Base-by-base conservation (phyloP, 257 asterid species). In the Handroanthus guayacan region DNA sequence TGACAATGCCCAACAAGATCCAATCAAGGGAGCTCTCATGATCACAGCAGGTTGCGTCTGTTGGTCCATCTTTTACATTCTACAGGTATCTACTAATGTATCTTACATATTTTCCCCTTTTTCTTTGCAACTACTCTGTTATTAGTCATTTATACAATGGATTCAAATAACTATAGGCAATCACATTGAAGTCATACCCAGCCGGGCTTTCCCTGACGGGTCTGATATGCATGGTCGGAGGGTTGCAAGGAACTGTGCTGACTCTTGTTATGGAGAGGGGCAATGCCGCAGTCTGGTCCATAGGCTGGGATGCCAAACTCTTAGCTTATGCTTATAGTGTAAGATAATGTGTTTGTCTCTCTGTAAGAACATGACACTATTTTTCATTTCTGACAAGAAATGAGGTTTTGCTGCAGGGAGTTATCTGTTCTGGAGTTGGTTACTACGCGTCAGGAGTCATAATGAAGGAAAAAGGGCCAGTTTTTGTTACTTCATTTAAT, bases 11-110 rank as follows among this genome's bases (percentile, higher is more conserved):
- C 77, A 75, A 1, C 89, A 87, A 52, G 64, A 88, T 76, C 87
- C 84, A 14, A 31, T 85, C 71, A 87, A 65, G 73, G 98, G 97
- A 3, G 84, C 89, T 12, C 69, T 88, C 62, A 82, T 91, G 96
- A 82, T 89, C 62, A 48, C 80, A 6, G 84, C 85, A 1, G 96
- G 89, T 51, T 91, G 94, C 79, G 54, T 83, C 62, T 89, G 93
- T 48, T 89, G 95, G 91, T 83, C 97, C 14, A 4, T 81, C 17
- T 92, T 92, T 67, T 88, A 82, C 85, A 85, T 79, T 44, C 85
- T 92, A 38, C 97, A 92, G 90, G 96, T 87, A 74, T 31, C 3
- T 39, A 51, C 39, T 6, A 50, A 12, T 31, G 8, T 12, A 6
- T 37, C 14, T 16, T 14, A 25, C 31, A 25, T 25, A 25, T 14